Base-by-base conservation (phyloP, 345 rosid species). In the Excoecaria cochinchinensis region DNA sequence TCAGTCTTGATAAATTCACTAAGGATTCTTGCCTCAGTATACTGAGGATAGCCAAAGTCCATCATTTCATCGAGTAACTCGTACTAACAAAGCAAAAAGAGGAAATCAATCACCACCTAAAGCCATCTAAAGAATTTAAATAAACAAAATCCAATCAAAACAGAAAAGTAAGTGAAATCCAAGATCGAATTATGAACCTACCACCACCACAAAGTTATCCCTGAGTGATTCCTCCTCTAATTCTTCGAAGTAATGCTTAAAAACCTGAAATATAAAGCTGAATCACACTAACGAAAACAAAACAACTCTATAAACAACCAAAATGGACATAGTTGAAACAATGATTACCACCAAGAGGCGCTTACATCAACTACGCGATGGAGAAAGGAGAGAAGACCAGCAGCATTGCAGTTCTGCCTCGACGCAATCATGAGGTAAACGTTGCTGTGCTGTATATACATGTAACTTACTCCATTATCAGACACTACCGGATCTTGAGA, bases 121-220 rank as follows among this genome's bases (percentile, higher is more conserved):
- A 46, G 0, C 57, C 44, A 63, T 15, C 2, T 31, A 31, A 31
- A 31, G 31, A 44, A 11, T 3, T 31, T 6, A 47, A 31, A 55
- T 59, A 59, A 22, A n/a, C 14, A 57, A 63, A 48, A 55, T 44
- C 10, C 17, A 42, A 57, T 38, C 22, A 14, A 42, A 46, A 17
- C 6, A 36, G 65, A 46, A 21, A 31, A 72, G 14, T 0, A 40
- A 5, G 36, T 17, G 44, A 31, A 31, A 31, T 31, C 31, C 31
- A 31, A 31, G 31, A 31, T 2, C 31, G 31, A 31, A 31, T 31
- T 31, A 31, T 31, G 31, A 31, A 83, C 96, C 71, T 82, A 95
- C 99, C 97, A 95, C 98, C 8, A 95, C 97, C 61, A 95, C 99
- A 79, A 95, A 95, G 86, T 95, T 95, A 86, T 95, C 99, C 79